Evolutionary conservation across 2,329 filamentous ascomycete species (phyloP).

Genomic region (Aspergillus aculeatinus): DNA sequence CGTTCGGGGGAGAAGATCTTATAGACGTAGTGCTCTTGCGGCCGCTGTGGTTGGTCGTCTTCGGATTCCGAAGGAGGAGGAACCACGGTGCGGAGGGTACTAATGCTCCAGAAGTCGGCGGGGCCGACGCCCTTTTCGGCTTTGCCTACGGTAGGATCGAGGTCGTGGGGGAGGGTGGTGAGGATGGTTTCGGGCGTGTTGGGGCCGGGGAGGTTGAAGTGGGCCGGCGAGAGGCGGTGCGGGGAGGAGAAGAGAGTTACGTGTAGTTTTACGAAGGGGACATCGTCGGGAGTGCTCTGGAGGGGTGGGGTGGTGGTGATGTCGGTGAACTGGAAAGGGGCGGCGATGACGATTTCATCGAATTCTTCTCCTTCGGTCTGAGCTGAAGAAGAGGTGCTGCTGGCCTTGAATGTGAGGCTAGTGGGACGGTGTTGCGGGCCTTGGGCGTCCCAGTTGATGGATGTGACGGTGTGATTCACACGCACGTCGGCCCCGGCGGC

Average conservation of each 20-base stretch:
- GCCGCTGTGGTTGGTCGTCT: not conserved
- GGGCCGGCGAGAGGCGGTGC: constrained; percentile 65
- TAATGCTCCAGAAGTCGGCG: constrained; percentile 82
- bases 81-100: constrained; percentile 63
- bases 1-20: constrained; percentile 64
- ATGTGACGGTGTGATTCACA: constrained; percentile 67
- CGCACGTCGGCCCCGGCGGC: constrained; percentile 60
- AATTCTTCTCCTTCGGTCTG: constrained; percentile 46
- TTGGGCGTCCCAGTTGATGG: constrained; percentile 49
- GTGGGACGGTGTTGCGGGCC: constrained; percentile 31
- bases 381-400: constrained; percentile 12
- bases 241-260: constrained; percentile 87
- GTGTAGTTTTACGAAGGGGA: constrained; percentile 84
- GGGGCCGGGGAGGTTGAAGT: constrained; percentile 62
- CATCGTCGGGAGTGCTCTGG: constrained; percentile 62
- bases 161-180: constrained; percentile 70
- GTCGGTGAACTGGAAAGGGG: constrained; percentile 76
- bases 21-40: constrained; percentile 57
- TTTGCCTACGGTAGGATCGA: constrained; percentile 30
- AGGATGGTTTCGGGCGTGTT: constrained; percentile 72
- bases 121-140: constrained; percentile 62
- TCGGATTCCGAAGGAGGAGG: constrained; percentile 51
- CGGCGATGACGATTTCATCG: constrained; percentile 79
- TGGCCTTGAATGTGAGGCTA: constrained; percentile 40
- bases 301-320: constrained; percentile 55